Evolutionary conservation across 2,329 filamentous ascomycete species (phyloP).

Genomic region (Aspergillus puulaauensis): DNA sequence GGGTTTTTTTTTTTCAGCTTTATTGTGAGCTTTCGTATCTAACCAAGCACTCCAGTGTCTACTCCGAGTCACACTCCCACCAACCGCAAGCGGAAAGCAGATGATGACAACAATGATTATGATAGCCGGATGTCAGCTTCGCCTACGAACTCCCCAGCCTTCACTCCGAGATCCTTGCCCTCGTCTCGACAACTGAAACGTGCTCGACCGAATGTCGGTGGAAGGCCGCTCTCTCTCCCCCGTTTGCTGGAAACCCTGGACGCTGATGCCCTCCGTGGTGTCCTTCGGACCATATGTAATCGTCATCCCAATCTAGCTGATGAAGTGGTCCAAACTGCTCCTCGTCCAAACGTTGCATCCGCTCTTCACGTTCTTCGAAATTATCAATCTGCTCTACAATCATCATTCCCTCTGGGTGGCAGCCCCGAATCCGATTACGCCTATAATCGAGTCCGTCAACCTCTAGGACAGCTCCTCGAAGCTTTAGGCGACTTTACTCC

Average conservation of each 20-base stretch:
- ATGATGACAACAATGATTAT: conserved; percentile 61
- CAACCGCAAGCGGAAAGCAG: conserved; percentile 82
- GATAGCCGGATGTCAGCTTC: conserved; percentile 91
- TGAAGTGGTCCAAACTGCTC: conserved; percentile 80
- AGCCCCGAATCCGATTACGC: conserved; percentile 86
- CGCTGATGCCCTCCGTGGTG: conserved; percentile 75
- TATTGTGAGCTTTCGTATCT: conserved; percentile 4
- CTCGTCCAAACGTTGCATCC: conserved; percentile 79
- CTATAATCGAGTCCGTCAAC: conserved; percentile 86
- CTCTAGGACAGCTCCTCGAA: conserved; percentile 77
- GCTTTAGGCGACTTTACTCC: conserved; percentile 92
- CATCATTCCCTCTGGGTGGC: conserved; percentile 81
- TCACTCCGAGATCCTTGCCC: conserved; percentile 66
- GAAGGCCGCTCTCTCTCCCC: conserved; percentile 64
- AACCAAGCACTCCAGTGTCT: conserved; percentile 32
- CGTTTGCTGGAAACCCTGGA: conserved; percentile 94
- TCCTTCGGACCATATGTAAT: conserved; percentile 90
- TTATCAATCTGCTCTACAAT: conserved; percentile 76
- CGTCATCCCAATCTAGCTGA: conserved; percentile 80
- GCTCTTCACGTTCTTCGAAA: conserved; percentile 77
- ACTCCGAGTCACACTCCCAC: conserved; percentile 41
- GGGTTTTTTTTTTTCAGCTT: neutral
- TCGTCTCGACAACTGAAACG: conserved; percentile 68
- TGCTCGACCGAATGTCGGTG: conserved; percentile 66
- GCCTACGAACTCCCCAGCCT: conserved; percentile 76